Base-by-base conservation (phyloP, 2,329 filamentous ascomycete species). In the Ophiostoma tasmaniense region DNA sequence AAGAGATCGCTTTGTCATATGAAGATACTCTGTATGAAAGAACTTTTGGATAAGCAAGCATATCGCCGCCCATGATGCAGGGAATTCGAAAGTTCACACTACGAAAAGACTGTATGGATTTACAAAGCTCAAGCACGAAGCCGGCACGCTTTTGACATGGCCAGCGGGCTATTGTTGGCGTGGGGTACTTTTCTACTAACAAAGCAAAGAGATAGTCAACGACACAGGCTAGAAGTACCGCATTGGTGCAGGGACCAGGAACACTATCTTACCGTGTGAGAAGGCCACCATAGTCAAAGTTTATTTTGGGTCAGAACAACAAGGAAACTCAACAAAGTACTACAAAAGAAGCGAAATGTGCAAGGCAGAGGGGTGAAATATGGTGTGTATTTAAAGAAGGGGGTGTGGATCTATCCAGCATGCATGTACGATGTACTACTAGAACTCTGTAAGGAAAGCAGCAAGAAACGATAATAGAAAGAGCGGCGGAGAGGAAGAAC, bases 201-300 rank as follows among this genome's bases (percentile, higher is more conserved):
- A 55, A 55, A 55, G 50, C 50, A 6, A 55, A 55, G 50, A n/a
- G 50, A 55, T 45, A 55, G 50, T 3, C 50, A 25, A 25, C 22
- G 25, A 28, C 17, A 55, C 8, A 55, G 50, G 50, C 22, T 55
- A 55, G n/a, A 55, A 55, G 50, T 55, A 28, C 50, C 50, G 22
- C n/a, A 55, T 22, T n/a, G n/a, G n/a, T 55, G 50, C 50, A 55
- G 50, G n/a, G 50, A 45, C 50, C 50, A 55, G 50, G 50, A 55
- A 55, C 50, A 55, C 2, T 22, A 55, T 55, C 42, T n/a, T 45
- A 20, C 42, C n/a, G 5, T 45, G 20, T 20, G 17, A 45, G 50
- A 55, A 55, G 50, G 7, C 50, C 50, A 22, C 50, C n/a, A 22
- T 55, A 55, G 50, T 55, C 22, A 25, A 55, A 14, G 50, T 55